Evolutionary conservation across 2,329 filamentous ascomycete species (phyloP), one percentile per base, ranked within the genome.

Genomic region (Colletotrichum truncatum): DNA sequence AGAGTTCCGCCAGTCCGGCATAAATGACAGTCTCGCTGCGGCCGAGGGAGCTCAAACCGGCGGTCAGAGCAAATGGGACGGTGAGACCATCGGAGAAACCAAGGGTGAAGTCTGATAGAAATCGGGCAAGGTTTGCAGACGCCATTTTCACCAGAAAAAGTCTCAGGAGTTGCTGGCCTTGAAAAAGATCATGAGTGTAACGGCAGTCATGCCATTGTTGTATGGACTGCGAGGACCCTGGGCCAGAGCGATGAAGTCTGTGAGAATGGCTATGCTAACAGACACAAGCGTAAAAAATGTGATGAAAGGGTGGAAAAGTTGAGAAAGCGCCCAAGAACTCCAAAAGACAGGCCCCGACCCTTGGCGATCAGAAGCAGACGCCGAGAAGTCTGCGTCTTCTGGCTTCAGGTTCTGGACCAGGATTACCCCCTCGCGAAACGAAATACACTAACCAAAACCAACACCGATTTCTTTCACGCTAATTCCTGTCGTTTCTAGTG

Each of bases 51-150:
- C 85, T 87, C 4, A 93, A 81, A 3, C 91, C 91, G 1, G 91
- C 90, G 0, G 90, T 93, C 16, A 93, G 80, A 16, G 91, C 91
- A 72, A 93, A 93, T 0, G 91, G 91, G 0, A 93, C 91, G 0
- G 91, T 93, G 65, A 93, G 80, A 11, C 91, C 91, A 77, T 93
- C 91, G 0, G 91, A 88, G 68, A 93, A 88, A 21, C 91, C 91
- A 66, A 93, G 87, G 1, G 91, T 93, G 63, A 90, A 87, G 76
- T 93, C 89, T 38, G 85, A 83, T 11, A 89, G 76, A 67, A 89
- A 82, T 11, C 78, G 78, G 2, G 74, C 71, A 16, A 78, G 69
- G 1, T 68, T 68, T 3, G 75, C 76, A 9, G 61, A 60, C 1
- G 30, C 25, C 60, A 58, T 52, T 11, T 14, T 8, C 16, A 28